phyloP scores from a whole-genome alignment of 345 rosid genomes.

The Lumnitzera littorea region DNA sequence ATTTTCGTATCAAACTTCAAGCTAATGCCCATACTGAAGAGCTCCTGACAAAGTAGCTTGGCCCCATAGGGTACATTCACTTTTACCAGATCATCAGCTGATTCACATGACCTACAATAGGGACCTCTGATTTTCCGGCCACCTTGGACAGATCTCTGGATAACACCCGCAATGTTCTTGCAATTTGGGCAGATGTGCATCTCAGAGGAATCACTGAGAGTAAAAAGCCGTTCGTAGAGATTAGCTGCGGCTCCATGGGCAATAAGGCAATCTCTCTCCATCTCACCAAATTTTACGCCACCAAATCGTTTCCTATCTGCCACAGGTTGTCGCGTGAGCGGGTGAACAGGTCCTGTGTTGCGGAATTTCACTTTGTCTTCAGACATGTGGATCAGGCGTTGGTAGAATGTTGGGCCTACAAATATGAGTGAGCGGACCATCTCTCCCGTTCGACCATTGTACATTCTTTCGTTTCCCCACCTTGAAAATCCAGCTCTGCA shows the following conservation, averaged over 20 bases:
- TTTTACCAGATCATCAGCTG: slow-evolving; percentile 55
- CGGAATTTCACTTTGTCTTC: slow-evolving; percentile 90
- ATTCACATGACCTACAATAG: slow-evolving; percentile 52
- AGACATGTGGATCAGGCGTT: slow-evolving; percentile 78
- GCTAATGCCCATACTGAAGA: slow-evolving; percentile 74
- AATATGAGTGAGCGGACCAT: slow-evolving; percentile 64
- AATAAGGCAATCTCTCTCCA: slow-evolving; percentile 87
- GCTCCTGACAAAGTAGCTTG: slow-evolving; percentile 67
- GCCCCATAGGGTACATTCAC: slow-evolving; percentile 77
- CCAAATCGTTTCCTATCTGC: slow-evolving; percentile 83
- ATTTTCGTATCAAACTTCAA: slow-evolving; percentile 52
- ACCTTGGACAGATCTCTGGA: slow-evolving; percentile 43
- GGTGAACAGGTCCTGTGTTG: slow-evolving; percentile 92
- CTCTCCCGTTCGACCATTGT: slow-evolving; percentile 72
- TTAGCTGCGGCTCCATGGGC: slow-evolving; percentile 86
- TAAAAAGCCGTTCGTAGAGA: slow-evolving; percentile 75
- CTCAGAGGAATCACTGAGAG: slow-evolving; percentile 67
- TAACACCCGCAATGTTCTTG: slow-evolving; percentile 52
- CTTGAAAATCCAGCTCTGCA: slow-evolving; percentile 78
- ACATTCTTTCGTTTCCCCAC: slow-evolving; percentile 85
- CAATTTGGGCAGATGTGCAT: slow-evolving; percentile 70
- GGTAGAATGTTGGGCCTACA: slow-evolving; percentile 89
- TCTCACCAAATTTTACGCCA: slow-evolving; percentile 85
- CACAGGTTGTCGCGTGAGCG: slow-evolving; percentile 85
- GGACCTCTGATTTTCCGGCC: slow-evolving; percentile 82